Percentiles rank a stretch among this genome's conserved stretches.
Conservation (phyloP, 2,329 filamentous ascomycete species). For the Stemphylium vesicarium region DNA sequence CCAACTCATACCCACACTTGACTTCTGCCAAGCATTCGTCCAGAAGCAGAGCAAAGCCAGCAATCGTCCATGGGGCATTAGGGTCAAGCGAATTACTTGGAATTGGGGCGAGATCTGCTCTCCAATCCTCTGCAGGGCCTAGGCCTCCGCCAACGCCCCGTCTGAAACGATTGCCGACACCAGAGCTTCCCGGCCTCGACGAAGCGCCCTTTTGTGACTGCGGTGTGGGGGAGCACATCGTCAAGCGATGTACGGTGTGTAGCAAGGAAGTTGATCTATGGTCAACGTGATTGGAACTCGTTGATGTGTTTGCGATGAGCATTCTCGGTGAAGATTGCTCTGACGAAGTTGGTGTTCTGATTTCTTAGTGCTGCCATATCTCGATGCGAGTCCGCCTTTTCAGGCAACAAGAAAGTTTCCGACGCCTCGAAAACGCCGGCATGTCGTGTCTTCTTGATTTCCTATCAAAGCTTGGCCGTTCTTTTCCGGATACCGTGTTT, state of each 20-base stretch:
- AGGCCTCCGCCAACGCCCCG: conserved; percentile 44
- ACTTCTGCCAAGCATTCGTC: conserved; percentile 9
- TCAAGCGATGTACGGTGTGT: conserved; percentile 30
- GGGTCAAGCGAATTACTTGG: neutral
- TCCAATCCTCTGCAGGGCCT: neutral
- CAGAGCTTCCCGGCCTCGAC: conserved; percentile 40
- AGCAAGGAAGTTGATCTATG: conserved; percentile 8
- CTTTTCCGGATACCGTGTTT: neutral
- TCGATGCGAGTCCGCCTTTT: neutral
- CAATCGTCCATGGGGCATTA: conserved; percentile 20
- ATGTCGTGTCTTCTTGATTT: neutral
- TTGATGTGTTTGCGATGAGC: neutral
- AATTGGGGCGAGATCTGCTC: neutral
- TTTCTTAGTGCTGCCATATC: neutral
- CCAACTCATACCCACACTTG: conserved; percentile 16
- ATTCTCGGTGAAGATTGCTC: neutral
- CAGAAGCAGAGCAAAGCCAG: conserved; percentile 20
- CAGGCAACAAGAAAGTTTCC: neutral
- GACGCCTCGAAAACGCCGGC: neutral
- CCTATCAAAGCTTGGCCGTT: neutral
- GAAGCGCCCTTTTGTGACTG: conserved; percentile 44
- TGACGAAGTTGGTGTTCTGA: neutral
- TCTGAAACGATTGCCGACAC: conserved; percentile 39
- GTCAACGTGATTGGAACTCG: neutral
- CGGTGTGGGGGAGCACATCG: conserved; percentile 17